A percentile compares a stretch with the other conserved stretches of the same genome.
phyloP scores from a whole-genome alignment of 1,139 yeast species.

The Sugiyamaella neomexicana region DNA sequence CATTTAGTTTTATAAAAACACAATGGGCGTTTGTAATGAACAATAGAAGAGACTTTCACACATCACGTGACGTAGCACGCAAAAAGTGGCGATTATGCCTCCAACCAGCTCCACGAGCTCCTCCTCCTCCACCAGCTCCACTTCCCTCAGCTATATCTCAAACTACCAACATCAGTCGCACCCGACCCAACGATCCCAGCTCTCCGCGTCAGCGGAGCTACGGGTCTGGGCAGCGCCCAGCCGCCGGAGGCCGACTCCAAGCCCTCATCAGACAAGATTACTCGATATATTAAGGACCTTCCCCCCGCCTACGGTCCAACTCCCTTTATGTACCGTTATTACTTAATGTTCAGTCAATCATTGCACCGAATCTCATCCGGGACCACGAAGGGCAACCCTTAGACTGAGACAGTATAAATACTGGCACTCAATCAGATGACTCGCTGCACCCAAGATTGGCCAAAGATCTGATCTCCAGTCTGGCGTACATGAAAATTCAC shows the following conservation, averaged over 20 bases:
- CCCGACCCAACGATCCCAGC: not conserved
- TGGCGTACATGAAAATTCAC: slow-evolving; percentile 34
- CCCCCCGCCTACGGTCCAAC: too few relatives aligned
- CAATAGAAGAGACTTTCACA: too few relatives aligned
- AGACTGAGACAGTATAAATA: slow-evolving; percentile 22
- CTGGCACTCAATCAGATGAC: slow-evolving; percentile 31
- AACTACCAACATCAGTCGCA: not conserved
- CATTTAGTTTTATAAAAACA: too few relatives aligned
- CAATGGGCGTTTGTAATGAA: too few relatives aligned
- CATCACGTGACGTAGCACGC: too few relatives aligned
- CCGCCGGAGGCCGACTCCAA: not conserved
- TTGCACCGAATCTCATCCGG: slow-evolving; percentile 46
- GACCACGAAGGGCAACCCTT: slow-evolving; percentile 45
- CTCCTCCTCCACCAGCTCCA: too few relatives aligned
- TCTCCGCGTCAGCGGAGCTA: not conserved
- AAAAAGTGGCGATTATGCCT: too few relatives aligned
- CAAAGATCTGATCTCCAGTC: slow-evolving; percentile 39
- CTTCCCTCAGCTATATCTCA: too few relatives aligned
- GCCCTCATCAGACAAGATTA: not conserved
- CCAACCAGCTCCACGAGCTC: too few relatives aligned
- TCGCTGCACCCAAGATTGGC: slow-evolving; percentile 47
- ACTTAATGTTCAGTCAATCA: slow-evolving; percentile 40
- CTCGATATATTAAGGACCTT: not conserved
- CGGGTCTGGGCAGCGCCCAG: not conserved
- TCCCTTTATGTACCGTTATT: not conserved